phyloP scores from a whole-genome alignment of 306 rosid genomes.

The Cucurbita ficifolia region DNA sequence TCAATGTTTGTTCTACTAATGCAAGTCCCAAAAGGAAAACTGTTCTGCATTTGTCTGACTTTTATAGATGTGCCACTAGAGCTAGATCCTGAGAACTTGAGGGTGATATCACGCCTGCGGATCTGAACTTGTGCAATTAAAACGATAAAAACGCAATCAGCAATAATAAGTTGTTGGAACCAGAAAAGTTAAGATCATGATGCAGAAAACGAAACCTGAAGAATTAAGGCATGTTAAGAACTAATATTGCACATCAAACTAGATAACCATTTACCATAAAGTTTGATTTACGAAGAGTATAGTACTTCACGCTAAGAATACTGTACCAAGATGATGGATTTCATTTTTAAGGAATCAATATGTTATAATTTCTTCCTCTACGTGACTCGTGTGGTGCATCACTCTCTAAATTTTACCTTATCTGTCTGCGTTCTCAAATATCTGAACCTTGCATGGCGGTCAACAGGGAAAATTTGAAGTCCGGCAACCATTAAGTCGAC shows the following conservation, averaged over 20 bases:
- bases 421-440: slow-evolving; percentile 54
- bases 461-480: slow-evolving; percentile 79
- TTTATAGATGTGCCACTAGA: slow-evolving; percentile 32
- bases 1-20: slow-evolving; percentile 65
- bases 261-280: background rate
- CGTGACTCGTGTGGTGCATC: background rate
- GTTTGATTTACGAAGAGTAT: background rate
- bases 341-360: background rate
- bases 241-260: background rate
- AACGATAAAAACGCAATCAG: background rate
- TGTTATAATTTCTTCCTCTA: background rate
- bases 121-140: slow-evolving; percentile 30
- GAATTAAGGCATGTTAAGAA: background rate
- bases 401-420: slow-evolving; percentile 28
- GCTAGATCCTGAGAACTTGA: slow-evolving; percentile 58
- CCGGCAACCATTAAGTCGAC: slow-evolving; percentile 83
- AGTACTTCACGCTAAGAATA: background rate
- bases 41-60: slow-evolving; percentile 47
- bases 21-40: slow-evolving; percentile 82
- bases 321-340: background rate
- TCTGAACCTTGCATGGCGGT: slow-evolving; percentile 60
- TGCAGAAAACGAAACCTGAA: background rate
- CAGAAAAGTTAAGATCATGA: background rate
- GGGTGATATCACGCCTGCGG: slow-evolving; percentile 62
- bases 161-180: background rate